These are phyloP conservation scores for Suillus subluteus DNA, from an alignment of 768 basidiomycete species.

Conservation along the genomic window DNA sequence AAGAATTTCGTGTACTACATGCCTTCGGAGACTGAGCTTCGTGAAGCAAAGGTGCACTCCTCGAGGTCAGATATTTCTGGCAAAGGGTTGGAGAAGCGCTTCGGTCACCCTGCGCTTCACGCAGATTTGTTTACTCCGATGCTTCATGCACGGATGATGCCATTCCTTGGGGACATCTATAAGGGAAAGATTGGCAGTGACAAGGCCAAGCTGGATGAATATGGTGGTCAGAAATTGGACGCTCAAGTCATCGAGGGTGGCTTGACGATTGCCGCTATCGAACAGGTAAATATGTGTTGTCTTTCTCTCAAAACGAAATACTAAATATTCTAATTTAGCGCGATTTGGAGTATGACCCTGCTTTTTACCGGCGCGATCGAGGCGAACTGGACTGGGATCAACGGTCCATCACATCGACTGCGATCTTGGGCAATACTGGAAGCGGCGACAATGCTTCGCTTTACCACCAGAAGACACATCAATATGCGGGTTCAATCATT, in stretches of 20 bases:
- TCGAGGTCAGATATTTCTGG: conserved; percentile 72
- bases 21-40: conserved; percentile 81
- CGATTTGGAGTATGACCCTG: conserved; percentile 85
- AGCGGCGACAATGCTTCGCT: conserved; percentile 40
- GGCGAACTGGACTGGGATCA: conserved; percentile 91
- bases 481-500: conserved; percentile 39
- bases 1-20: conserved; percentile 78
- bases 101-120: conserved; percentile 93
- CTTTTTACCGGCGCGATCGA: conserved; percentile 74
- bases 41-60: conserved; percentile 74
- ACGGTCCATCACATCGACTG: conserved; percentile 69
- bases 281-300: conserved; percentile 52
- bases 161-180: conserved; percentile 74
- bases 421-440: conserved; percentile 46
- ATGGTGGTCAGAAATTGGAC: conserved; percentile 77
- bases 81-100: conserved; percentile 84
- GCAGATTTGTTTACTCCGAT: conserved; percentile 86
- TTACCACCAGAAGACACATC: conserved; percentile 45
- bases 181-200: conserved; percentile 68
- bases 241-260: conserved; percentile 77
- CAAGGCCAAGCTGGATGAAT: conserved; percentile 71
- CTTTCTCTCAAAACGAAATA: conserved; percentile 5
- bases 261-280: conserved; percentile 80
- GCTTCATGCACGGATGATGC: conserved; percentile 87
- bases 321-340: conserved; percentile 36